Percentiles rank a stretch among this genome's conserved stretches.
phyloP scores from a whole-genome alignment of 192 early-diverging fungal species.

The Phycomyces blakesleeanus region DNA sequence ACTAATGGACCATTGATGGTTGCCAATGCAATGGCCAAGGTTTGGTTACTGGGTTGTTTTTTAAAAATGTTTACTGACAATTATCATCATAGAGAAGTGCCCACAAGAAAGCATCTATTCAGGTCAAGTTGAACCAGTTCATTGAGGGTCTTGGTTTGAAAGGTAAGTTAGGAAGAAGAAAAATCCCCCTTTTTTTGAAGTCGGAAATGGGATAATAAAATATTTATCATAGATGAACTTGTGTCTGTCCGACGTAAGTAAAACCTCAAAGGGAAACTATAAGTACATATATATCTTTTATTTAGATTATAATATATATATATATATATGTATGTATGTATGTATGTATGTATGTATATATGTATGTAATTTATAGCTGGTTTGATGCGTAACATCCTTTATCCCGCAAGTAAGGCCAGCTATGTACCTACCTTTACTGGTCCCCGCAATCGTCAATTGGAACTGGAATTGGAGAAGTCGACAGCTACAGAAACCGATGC shows the following conservation, averaged over 20 bases:
- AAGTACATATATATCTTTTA: background rate
- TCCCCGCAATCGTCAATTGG: conserved; percentile 8
- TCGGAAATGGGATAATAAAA: background rate
- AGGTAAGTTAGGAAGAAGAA: conserved; percentile 11
- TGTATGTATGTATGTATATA: too few species aligned
- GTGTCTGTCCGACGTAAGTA: conserved; percentile 36
- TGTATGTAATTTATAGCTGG: conserved; percentile 30
- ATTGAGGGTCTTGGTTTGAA: conserved; percentile 33
- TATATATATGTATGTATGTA: too few species aligned
- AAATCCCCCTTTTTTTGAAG: background rate
- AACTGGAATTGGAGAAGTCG: background rate
- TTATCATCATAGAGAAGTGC: conserved; percentile 22
- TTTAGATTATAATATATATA: too few species aligned
- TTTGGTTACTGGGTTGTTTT: background rate
- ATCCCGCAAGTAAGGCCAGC: conserved; percentile 25
- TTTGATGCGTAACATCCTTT: conserved; percentile 36
- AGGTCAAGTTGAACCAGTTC: conserved; percentile 27
- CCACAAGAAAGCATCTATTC: conserved; percentile 30
- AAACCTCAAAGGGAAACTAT: background rate
- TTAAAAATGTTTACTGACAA: background rate
- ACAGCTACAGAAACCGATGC: background rate
- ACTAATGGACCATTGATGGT: background rate
- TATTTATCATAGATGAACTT: conserved; percentile 20
- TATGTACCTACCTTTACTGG: conserved; percentile 22
- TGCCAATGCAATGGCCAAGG: background rate